Percentiles rank a stretch among this genome's conserved stretches.
These are phyloP conservation scores for Pythium dissimile DNA, from an alignment of 352 stramenopile species.

Conservation along the genomic window DNA sequence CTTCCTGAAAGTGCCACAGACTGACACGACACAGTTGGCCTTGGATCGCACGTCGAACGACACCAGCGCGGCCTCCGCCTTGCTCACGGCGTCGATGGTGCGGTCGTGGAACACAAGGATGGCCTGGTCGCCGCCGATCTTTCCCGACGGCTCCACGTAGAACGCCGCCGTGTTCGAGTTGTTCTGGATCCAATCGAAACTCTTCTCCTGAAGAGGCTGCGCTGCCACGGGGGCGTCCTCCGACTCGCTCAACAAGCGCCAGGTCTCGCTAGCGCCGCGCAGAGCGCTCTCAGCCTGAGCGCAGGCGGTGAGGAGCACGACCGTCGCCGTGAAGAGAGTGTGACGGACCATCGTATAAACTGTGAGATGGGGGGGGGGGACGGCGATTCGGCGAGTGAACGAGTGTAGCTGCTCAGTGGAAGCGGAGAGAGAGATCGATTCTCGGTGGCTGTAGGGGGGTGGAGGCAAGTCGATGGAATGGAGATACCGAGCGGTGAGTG, in stretches of 20 bases:
- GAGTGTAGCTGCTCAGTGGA: neutral
- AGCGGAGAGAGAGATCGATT: neutral
- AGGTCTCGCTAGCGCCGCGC: slow-evolving; percentile 15
- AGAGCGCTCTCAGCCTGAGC: slow-evolving; percentile 6
- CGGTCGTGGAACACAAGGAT: slow-evolving; percentile 74
- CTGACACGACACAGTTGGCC: slow-evolving; percentile 71
- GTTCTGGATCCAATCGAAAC: slow-evolving; percentile 38
- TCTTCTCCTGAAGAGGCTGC: slow-evolving; percentile 27
- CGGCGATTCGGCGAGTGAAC: no score
- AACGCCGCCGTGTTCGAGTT: slow-evolving; percentile 22
- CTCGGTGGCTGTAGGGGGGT: neutral
- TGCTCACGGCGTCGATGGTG: slow-evolving; percentile 21
- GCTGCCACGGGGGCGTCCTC: neutral
- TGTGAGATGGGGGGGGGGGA: no score
- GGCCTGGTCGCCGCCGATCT: slow-evolving; percentile 56
- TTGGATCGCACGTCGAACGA: slow-evolving; percentile 65
- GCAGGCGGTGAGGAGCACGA: neutral
- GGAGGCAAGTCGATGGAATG: neutral
- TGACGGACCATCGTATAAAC: slow-evolving; percentile 21
- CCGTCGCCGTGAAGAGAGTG: slow-evolving; percentile 9
- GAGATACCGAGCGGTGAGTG: neutral
- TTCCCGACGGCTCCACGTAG: slow-evolving; percentile 37
- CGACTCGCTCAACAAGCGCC: slow-evolving; percentile 13
- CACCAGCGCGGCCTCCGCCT: slow-evolving; percentile 57
- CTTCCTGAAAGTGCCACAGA: slow-evolving; percentile 56